These are phyloP conservation scores for Passiflora organensis DNA, from an alignment of 345 rosid genomes.

Conservation along the genomic window DNA sequence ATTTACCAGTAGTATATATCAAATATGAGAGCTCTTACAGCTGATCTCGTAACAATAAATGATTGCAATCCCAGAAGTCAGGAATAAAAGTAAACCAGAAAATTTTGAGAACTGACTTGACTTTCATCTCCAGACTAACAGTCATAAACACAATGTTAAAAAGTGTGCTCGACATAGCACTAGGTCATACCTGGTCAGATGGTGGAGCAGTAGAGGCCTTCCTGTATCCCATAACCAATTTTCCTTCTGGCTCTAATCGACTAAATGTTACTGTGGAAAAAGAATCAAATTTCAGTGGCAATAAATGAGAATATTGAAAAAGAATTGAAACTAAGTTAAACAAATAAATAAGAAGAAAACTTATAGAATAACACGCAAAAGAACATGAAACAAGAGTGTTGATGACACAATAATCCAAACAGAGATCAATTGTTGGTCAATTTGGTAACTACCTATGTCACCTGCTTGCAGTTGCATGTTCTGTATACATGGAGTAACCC, in stretches of 20 bases:
- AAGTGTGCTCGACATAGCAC: neutral
- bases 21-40: too few species aligned
- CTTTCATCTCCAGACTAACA: neutral
- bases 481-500: conserved; percentile 91
- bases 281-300: too few species aligned
- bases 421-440: conserved; percentile 1
- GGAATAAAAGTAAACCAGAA: too few species aligned
- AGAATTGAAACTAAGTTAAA: too few species aligned
- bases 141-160: conserved; percentile 1
- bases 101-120: neutral
- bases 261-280: conserved; percentile 78
- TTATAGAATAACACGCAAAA: conserved; percentile 4
- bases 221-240: conserved; percentile 89
- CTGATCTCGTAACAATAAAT: too few species aligned
- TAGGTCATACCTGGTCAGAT: conserved; percentile 71
- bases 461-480: conserved; percentile 95
- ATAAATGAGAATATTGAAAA: too few species aligned
- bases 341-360: conserved; percentile 7
- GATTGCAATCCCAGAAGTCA: too few species aligned
- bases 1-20: too few species aligned
- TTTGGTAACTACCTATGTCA: conserved; percentile 62
- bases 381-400: conserved; percentile 8
- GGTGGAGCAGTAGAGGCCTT: conserved; percentile 66
- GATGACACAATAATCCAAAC: neutral
- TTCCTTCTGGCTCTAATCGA: conserved; percentile 90